These are phyloP conservation scores for Furculomyces boomerangus DNA, from an alignment of 371 early-diverging fungal species.

Conservation along the genomic window DNA sequence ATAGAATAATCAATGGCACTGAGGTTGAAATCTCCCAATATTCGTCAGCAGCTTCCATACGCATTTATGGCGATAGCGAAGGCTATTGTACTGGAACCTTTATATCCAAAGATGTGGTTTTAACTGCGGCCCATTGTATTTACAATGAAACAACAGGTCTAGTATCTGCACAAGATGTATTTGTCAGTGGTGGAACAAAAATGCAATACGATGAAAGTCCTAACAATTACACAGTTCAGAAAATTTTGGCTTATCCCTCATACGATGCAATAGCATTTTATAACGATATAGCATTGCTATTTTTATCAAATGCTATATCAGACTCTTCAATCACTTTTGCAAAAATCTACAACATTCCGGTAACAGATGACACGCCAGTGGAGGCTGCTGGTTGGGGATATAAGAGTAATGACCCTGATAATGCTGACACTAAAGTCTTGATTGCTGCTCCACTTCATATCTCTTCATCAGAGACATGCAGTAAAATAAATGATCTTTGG, in stretches of 20 bases:
- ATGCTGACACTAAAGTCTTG: slow-evolving; percentile 3
- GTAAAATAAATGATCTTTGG: background rate
- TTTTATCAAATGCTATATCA: slow-evolving; percentile 3
- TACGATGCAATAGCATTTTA: slow-evolving; percentile 5
- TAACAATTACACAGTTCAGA: slow-evolving; percentile 3
- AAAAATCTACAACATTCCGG: slow-evolving; percentile 9
- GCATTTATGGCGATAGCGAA: background rate
- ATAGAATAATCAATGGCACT: no score
- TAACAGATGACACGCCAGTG: slow-evolving; percentile 4
- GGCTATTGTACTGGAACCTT: background rate
- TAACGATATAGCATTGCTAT: slow-evolving; percentile 15
- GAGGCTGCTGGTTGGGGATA: slow-evolving; percentile 17
- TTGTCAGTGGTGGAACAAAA: background rate
- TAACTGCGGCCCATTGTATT: background rate
- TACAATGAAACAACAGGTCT: background rate
- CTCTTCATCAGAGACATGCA: slow-evolving; percentile 5
- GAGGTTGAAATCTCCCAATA: no score
- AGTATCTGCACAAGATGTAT: background rate
- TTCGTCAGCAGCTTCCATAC: no score
- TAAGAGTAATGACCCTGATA: slow-evolving; percentile 4
- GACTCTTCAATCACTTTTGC: slow-evolving; percentile 1
- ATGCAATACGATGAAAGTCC: background rate
- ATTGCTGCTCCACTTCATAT: slow-evolving; percentile 10
- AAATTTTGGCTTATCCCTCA: slow-evolving; percentile 9
- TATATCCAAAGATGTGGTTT: background rate